Evolutionary conservation across 2,329 filamentous ascomycete genomes (phyloP), one percentile per base, ranked within the genome.

Genomic region (Sporothrix phasma): DNA sequence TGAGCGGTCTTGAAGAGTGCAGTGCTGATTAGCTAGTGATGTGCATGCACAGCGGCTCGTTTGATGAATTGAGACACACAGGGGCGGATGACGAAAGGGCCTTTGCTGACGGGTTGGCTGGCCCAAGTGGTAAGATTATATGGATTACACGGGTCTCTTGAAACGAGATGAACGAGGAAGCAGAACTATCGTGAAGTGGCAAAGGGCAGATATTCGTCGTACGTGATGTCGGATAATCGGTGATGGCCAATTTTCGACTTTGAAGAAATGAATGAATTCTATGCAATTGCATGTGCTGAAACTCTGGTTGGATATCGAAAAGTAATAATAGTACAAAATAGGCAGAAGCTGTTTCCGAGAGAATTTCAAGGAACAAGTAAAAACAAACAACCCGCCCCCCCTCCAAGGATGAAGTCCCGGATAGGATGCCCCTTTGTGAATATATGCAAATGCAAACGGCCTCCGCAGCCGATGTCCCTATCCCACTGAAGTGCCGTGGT

Each of bases 321-420:
- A 39, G 34, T 47, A 29, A 74, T 53, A 26, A 37, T 60, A 62
- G n/a, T 19, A 62, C 11, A 8, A 29, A 43, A 31, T 17, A 43
- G 19, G 17, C 22, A n/a, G 29, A 34, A 62, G 54, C 61, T 61
- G 45, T 61, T 61, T 61, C 59, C 59, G 41, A 51, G 45, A 61
- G 19, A 53, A 29, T 8, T 15, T 62, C 59, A 19, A 41, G 59
- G 59, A 62, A 51, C 45, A 7, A 22, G 34, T 56, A 49, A 39
- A n/a, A 56, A 53, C 19, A 51, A 58, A 6, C 24, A 47, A n/a
- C 49, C n/a, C n/a, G n/a, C n/a, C n/a, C n/a, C n/a, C n/a, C n/a
- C n/a, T n/a, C n/a, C 2, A 51, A 58, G 19, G 5, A 45, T 37
- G 34, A 37, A n/a, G n/a, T n/a, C n/a, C 34, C 15, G 26, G 39